Conservation (phyloP, 2,329 filamentous ascomycete genomes). For the Aspergillus quadricinctus region DNA sequence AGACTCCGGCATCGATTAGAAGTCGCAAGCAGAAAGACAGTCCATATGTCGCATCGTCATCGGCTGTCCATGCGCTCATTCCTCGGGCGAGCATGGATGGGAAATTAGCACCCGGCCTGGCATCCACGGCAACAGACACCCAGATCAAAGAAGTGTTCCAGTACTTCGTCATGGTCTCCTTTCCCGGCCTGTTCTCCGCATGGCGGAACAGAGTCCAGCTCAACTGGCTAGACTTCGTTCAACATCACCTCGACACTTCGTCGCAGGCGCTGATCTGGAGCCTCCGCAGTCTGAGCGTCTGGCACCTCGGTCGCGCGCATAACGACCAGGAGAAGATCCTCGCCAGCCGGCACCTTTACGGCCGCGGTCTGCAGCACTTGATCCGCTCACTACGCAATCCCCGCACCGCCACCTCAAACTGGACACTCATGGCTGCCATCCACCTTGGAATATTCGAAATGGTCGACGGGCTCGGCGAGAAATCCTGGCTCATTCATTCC, state of each 20-base stretch:
- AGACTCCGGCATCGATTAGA: constrained; percentile 1
- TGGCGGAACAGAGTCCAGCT: constrained; percentile 13
- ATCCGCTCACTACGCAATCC: constrained; percentile 9
- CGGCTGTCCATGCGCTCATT: not conserved
- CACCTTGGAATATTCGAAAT: constrained; percentile 17
- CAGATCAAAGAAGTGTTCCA: constrained; percentile 15
- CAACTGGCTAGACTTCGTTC: constrained; percentile 18
- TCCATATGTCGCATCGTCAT: not conserved
- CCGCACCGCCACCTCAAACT: constrained; percentile 7
- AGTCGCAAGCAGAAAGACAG: not conserved
- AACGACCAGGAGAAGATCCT: constrained; percentile 10
- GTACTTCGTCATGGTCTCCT: constrained; percentile 13
- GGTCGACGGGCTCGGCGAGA: constrained; percentile 10
- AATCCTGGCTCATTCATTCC: constrained; percentile 19
- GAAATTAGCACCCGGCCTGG: constrained; percentile 7
- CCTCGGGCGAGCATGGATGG: constrained; percentile 9
- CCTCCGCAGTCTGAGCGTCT: constrained; percentile 10
- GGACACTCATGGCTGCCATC: constrained; percentile 15
- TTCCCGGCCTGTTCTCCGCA: constrained; percentile 12
- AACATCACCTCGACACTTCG: constrained; percentile 5
- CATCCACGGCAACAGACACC: constrained; percentile 6
- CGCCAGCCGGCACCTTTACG: constrained; percentile 17
- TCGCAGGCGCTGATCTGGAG: constrained; percentile 7
- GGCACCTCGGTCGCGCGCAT: constrained; percentile 13
- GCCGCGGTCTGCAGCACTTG: constrained; percentile 10